Evolutionary conservation across 1,284 basidiomycete species (phyloP).

Genomic region (Cutaneotrichosporon cyanovorans): DNA sequence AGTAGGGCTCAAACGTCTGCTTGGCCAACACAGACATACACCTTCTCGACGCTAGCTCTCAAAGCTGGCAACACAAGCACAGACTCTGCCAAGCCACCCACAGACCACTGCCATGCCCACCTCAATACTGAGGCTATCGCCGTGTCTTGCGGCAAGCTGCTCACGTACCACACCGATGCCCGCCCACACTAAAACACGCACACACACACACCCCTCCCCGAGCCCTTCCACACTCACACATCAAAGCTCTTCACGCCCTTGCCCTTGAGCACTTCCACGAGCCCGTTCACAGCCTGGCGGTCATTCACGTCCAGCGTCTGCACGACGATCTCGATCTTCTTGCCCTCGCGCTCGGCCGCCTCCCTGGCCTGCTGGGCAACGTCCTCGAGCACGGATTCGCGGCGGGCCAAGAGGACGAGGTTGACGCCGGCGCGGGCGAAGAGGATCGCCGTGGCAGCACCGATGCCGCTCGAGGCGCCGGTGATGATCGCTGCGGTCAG

Average conservation of each 20-base stretch:
- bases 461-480: slow-evolving; percentile 45
- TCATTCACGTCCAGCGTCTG: slow-evolving; percentile 18
- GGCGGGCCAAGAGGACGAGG: slow-evolving; percentile 54
- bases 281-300: slow-evolving; percentile 13
- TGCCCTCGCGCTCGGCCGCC: slow-evolving; percentile 9
- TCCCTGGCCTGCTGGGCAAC: slow-evolving; percentile 37
- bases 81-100: no score
- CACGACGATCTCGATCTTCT: not conserved
- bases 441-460: slow-evolving; percentile 47
- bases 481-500: slow-evolving; percentile 34
- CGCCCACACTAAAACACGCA: not conserved
- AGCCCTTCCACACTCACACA: slow-evolving; percentile 5
- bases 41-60: no score
- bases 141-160: no score
- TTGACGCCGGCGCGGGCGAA: slow-evolving; percentile 56
- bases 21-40: no score
- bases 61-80: no score
- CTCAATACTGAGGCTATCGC: no score
- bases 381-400: slow-evolving; percentile 53
- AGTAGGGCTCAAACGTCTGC: no score
- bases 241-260: slow-evolving; percentile 11
- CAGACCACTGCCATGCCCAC: no score
- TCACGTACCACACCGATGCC: no score
- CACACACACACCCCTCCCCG: not conserved
- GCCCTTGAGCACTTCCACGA: slow-evolving; percentile 9